phyloP scores from a whole-genome alignment of 2,329 filamentous ascomycete species.

The Talaromyces sp. region DNA sequence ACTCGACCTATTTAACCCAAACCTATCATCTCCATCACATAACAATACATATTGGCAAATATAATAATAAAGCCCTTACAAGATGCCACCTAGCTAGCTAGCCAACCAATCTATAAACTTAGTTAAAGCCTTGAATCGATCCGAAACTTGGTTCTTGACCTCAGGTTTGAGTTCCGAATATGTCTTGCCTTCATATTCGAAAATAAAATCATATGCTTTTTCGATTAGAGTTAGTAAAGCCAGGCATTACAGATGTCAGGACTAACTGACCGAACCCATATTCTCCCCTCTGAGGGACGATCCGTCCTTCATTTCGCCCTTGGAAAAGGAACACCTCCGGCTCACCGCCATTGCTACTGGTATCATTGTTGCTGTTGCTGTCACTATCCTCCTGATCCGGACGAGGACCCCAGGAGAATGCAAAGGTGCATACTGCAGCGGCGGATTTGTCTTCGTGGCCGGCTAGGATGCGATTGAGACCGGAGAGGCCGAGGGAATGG shows the following conservation, averaged over 20 bases:
- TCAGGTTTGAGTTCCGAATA: conserved; percentile 8
- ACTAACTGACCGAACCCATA: conserved; percentile 7
- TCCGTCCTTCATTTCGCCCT: conserved; percentile 43
- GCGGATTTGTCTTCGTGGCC: conserved; percentile 82
- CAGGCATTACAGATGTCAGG: not conserved
- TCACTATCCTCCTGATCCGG: not conserved
- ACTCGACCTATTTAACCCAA: not conserved
- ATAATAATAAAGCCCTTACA: not conserved
- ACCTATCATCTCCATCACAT: not conserved
- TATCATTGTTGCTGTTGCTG: not conserved
- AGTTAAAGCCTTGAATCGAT: conserved; percentile 6
- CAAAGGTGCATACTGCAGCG: conserved; percentile 86
- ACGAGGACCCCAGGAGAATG: conserved; percentile 69
- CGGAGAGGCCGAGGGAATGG: conserved; percentile 67
- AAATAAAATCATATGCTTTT: conserved; percentile 9
- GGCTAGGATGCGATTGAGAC: conserved; percentile 75
- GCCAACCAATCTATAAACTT: conserved; percentile 9
- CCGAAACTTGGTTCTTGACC: conserved; percentile 5
- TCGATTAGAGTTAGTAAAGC: not conserved
- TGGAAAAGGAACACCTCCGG: conserved; percentile 78
- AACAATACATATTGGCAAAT: not conserved
- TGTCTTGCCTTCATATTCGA: conserved; percentile 9
- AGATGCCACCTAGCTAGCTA: not conserved
- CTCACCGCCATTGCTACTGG: conserved; percentile 37
- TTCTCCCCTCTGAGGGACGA: conserved; percentile 3